Conservation (phyloP, 768 basidiomycete species). For the Crepidotus variabilis region DNA sequence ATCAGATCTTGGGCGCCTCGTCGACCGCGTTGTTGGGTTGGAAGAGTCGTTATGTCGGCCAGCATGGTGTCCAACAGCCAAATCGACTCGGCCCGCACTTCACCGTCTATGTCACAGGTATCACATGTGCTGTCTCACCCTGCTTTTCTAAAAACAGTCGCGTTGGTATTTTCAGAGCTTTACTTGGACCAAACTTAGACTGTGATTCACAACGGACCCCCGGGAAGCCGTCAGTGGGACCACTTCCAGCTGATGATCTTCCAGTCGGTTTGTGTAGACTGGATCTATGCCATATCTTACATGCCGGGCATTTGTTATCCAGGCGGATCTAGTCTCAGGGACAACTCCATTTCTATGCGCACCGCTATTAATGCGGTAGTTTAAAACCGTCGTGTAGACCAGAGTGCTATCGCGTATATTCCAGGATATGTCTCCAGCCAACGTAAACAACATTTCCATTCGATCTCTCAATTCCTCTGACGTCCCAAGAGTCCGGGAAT, state of each 20-base stretch:
- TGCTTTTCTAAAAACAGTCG: background rate
- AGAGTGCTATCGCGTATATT: constrained; percentile 3
- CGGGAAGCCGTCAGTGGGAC: background rate
- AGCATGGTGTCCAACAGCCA: background rate
- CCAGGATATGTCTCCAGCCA: constrained; percentile 8
- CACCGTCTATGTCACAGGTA: background rate
- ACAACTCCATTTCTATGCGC: background rate
- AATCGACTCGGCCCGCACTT: background rate
- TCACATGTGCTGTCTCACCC: background rate
- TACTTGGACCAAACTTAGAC: background rate
- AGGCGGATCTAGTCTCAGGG: background rate
- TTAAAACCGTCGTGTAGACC: background rate
- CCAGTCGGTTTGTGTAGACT: no score
- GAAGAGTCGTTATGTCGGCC: background rate
- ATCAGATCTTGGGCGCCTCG: background rate
- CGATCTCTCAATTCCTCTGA: constrained; percentile 32
- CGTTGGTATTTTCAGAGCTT: no score
- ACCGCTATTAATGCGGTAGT: background rate
- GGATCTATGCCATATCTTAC: no score
- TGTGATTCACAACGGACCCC: background rate
- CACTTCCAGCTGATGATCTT: background rate
- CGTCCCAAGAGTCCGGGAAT: constrained; percentile 28
- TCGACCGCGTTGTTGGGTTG: background rate
- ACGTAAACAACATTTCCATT: constrained; percentile 23
- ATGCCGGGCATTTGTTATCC: no score